Base-by-base conservation (phyloP, 495 filamentous ascomycete genomes). In the Xylaria curta region DNA sequence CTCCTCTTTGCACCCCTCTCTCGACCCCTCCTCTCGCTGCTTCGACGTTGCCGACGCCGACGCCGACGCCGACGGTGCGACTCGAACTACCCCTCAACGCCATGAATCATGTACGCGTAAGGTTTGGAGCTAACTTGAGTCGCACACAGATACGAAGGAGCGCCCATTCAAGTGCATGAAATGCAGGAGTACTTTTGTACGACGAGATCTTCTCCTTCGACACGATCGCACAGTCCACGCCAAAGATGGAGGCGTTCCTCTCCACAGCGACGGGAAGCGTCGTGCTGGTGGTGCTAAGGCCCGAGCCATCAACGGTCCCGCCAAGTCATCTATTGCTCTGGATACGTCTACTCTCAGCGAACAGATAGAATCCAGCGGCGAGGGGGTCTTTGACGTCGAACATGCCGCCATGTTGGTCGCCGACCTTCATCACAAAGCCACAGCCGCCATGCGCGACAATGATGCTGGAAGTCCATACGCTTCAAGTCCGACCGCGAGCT, bases 401-500 rank as follows among this genome's bases (percentile, higher is more conserved):
- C 95, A 94, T 78, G 96, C 96, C 77, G 96, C 97, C 74, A 97
- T 97, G 93, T 90, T 99, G 86, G 96, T 99, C 88, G 96, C 97
- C 79, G 94, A 98, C 83, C 92, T 98, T 81, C 97, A 97, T 85
- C 94, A 98, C 83, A 97, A 97, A 84, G 95, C 96, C 76, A 92
- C 91, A 76, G 93, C 92, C 62, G 91, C 92, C 47, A 95, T 94
- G 84, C 92, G 85, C 60, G 85, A 81, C 54, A 82, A 81, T 46
- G 79, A 77, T 66, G 54, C 70, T 69, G 74, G 62, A 49, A 82
- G 79, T 70, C 80, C 84, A 63, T 93, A 91, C 81, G 91, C 94
- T 74, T 84, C 87, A 76, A 91, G 91, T 76, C 88, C 91, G 44
- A 88, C 89, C 79, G 89, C 90, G 79, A 85, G 91, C 71, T 94